Base-by-base conservation (phyloP, 176 grass and related monocot genomes). In the Hsuehochloa calcarea region DNA sequence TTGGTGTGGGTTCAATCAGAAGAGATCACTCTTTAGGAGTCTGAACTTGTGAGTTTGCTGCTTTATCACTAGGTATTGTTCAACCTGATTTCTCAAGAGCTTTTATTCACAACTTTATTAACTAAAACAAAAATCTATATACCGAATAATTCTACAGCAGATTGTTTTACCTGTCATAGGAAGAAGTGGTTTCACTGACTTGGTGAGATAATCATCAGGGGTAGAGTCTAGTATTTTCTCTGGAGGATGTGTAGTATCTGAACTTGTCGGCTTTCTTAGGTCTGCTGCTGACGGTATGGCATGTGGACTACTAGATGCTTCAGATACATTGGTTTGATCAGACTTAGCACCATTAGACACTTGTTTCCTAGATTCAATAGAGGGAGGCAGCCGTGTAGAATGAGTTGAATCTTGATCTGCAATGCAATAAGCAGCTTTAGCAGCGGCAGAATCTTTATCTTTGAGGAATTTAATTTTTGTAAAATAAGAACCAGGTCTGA, bases 321-420 rank as follows among this genome's bases (percentile, higher is more conserved):
- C 11, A 47, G 45, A 47, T 47, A 6, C 16, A 8, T 8, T 23
- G 55, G 20, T 10, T 58, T 58, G 41, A 43, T 43, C 41, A 43
- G 41, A 41, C 65, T 56, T 3, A 73, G 22, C 17, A 44, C 17
- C 58, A 74, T 44, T 17, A 65, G 6, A 10, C 6, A 80, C 38
- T 80, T 80, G 45, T 74, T 80, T 44, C 44, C 23, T 80, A 80
- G 45, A 35, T 8, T 65, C 68, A 55, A 38, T 39, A 80, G 69
- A 80, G 45, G 12, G 34, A 80, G 77, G 8, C 7, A 4, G 16
- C 50, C 65, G 44, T 43, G 60, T n/a, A 52, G 67, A 72, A 85
- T 5, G 84, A 59, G 54, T 51, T 19, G 35, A 47, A 61, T 79
- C 74, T 70, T 39, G 74, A 70, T 14, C 51, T 70, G 54, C 60